phyloP scores from a whole-genome alignment of 352 stramenopile species.

The Phytophthora citricola region DNA sequence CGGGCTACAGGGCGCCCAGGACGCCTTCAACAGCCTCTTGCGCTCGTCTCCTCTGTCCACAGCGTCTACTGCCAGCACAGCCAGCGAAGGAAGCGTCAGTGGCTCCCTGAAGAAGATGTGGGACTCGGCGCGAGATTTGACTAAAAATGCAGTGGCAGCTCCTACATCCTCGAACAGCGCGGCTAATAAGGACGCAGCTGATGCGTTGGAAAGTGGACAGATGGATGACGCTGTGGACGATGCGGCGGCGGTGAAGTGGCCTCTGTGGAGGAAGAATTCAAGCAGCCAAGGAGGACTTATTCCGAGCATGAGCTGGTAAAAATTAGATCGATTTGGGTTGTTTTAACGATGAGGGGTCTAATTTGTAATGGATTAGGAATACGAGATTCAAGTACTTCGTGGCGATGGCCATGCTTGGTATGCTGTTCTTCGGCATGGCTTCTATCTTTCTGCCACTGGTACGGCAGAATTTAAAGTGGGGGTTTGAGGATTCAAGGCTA shows the following conservation, averaged over 20 bases:
- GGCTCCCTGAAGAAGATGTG: slow-evolving; percentile 64
- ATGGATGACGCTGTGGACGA: slow-evolving; percentile 32
- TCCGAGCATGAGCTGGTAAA: slow-evolving; percentile 66
- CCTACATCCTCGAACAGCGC: slow-evolving; percentile 2
- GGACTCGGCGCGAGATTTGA: slow-evolving; percentile 65
- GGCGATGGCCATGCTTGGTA: slow-evolving; percentile 63
- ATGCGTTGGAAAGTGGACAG: slow-evolving; percentile 60
- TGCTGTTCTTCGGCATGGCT: slow-evolving; percentile 87
- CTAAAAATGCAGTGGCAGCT: slow-evolving; percentile 40
- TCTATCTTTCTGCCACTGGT: slow-evolving; percentile 80
- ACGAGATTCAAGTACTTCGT: slow-evolving; percentile 88
- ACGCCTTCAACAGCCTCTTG: slow-evolving; percentile 62
- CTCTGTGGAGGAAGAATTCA: slow-evolving; percentile 52
- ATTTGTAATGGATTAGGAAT: slow-evolving; percentile 45
- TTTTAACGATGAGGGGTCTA: neutral
- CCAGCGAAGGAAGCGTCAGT: slow-evolving; percentile 20
- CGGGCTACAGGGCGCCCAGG: slow-evolving; percentile 43
- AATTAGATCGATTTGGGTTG: neutral
- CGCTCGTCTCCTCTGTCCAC: slow-evolving; percentile 57
- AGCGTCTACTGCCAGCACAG: slow-evolving; percentile 41
- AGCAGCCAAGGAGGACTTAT: slow-evolving; percentile 41
- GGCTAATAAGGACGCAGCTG: slow-evolving; percentile 25
- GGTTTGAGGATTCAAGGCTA: neutral
- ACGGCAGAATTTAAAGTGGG: neutral
- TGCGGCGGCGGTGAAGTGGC: slow-evolving; percentile 34